Evolutionary conservation across 2,329 filamentous ascomycete genomes (phyloP), one percentile per base, ranked within the genome.

Genomic region (Scedosporium aurantiacum): DNA sequence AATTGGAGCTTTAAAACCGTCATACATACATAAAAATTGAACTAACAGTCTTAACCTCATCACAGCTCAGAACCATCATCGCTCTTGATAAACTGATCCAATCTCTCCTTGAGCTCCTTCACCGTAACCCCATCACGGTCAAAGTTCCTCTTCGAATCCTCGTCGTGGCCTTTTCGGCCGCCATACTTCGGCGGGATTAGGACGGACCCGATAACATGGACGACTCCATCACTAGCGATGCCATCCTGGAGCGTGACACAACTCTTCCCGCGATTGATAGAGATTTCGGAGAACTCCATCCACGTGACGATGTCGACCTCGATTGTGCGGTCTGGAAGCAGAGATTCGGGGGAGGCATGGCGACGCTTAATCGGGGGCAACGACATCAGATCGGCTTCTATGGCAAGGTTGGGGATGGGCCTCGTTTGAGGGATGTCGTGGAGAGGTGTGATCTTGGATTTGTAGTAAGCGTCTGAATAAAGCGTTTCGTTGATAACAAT

Each of bases 401-500:
- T 10, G 1, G 32, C 14, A 4, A 37, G 10, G 14, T 1, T 12
- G 32, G 32, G 32, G 8, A 37, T 37, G 32, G 28, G 28, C 28
- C 5, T 6, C 28, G 28, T 7, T 28, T 28, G 3, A 28, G 6
- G 28, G 28, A 47, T 27, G 21, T 28, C 27, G 54, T n/a, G 10
- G 54, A 7, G 58, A 10, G 37, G 37, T n/a, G 61, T 67, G 55
- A 23, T 16, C 41, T 64, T 47, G 23, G 14, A 67, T 64, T 56
- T 70, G 75, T 91, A 94, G 70, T 87, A 89, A 4, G 86, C 88
- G 69, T 96, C 91, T 4, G 87, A 89, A 77, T 96, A 97, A 0
- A 96, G 75, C 0, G 89, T 92, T 63, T 85, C 80, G 68, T 89
- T 84, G 47, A 85, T 80, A 1, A 88, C 87, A 57, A 92, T 79